Evolutionary conservation across 2,329 filamentous ascomycete species (phyloP), one percentile per base, ranked within the genome.

Genomic region (Cordyceps fumosorosea): DNA sequence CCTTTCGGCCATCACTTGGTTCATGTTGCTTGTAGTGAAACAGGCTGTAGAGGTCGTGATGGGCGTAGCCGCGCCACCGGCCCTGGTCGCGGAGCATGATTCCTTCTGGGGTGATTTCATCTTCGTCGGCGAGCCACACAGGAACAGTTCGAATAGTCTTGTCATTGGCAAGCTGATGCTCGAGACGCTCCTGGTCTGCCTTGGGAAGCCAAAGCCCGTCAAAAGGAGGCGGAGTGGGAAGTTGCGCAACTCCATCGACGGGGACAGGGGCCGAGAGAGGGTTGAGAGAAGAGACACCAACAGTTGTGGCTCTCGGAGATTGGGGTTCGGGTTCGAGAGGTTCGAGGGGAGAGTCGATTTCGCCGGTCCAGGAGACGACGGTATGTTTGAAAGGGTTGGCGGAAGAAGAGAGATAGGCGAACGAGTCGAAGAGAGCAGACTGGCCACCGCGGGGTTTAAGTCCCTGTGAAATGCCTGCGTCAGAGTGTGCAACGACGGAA

Each of bases 11-110:
- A 73, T 97, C 90, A 14, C 87, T 90, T 1, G 93, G 91, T 73
- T 93, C 91, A 71, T 96, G 90, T 71, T 95, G 91, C 77, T 96
- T 96, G 81, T 98, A 98, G 76, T 98, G 93, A 73, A 97, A 92
- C 11, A 97, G 83, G 1, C 91, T 92, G 77, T 96, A 97, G 32
- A 98, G 81, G 69, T 96, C 90, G 71, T 93, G 87, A 77, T 97
- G 92, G 18, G 93, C 91, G 74, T 95, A 98, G 47, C 89, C 84
- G 66, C 92, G 85, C 93, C 95, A 98, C 66, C 92, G 83, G 37
- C 82, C 81, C 77, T 97, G 93, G 68, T 96, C 90, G 68, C 88
- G 90, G 66, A 98, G 80, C 44, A 84, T 79, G 57, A 93, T 84
- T 45, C 91, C 89, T 42, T 89, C 83, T 0, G 85, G 81, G 51